Evolutionary conservation across 352 stramenopile genomes (phyloP).

Genomic region (Phytophthora pini): DNA sequence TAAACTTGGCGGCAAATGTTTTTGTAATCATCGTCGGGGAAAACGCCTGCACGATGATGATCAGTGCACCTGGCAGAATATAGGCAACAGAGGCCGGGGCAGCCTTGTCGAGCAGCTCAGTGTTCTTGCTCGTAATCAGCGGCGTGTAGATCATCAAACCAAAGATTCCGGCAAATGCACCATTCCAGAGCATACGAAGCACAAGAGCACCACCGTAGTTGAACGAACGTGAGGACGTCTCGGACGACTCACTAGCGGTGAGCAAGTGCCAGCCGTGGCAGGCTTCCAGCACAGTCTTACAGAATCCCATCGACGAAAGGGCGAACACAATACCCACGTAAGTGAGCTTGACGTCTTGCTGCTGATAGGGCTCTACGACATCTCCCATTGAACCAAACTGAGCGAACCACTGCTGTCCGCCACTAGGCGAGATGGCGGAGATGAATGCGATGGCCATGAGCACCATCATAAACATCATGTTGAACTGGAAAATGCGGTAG

Average conservation of each 20-base stretch:
- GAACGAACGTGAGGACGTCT: constrained; percentile 60
- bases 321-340: constrained; percentile 61
- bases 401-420: constrained; percentile 60
- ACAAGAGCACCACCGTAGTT: constrained; percentile 67
- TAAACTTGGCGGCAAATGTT: constrained; percentile 72
- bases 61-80: constrained; percentile 46
- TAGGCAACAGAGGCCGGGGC: constrained; percentile 40
- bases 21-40: constrained; percentile 51
- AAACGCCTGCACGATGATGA: constrained; percentile 58
- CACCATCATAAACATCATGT: constrained; percentile 78
- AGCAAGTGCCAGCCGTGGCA: constrained; percentile 72
- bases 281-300: constrained; percentile 67
- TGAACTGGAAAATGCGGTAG: constrained; percentile 85
- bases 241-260: constrained; percentile 40
- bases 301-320: constrained; percentile 54
- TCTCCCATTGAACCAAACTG: constrained; percentile 68
- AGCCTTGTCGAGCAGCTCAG: constrained; percentile 51
- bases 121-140: constrained; percentile 42
- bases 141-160: constrained; percentile 68
- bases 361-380: constrained; percentile 57
- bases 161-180: constrained; percentile 62
- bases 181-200: constrained; percentile 75
- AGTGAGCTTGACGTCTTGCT: constrained; percentile 70
- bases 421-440: constrained; percentile 63
- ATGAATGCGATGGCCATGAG: constrained; percentile 69